phyloP scores from a whole-genome alignment of 805 yeast species.

The Wickerhamomyces bovis region DNA sequence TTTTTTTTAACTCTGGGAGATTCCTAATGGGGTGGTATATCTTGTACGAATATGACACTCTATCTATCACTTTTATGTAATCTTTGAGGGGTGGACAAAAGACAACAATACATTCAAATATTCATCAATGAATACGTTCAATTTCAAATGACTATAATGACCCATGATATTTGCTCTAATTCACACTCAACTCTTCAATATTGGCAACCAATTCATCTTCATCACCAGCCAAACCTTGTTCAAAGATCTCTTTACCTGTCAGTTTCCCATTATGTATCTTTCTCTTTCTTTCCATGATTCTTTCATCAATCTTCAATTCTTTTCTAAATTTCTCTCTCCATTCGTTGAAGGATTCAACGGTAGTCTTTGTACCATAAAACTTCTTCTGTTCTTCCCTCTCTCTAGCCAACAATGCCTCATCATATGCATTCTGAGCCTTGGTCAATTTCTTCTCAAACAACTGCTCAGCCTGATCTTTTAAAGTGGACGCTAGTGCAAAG shows the following conservation, averaged over 20 bases:
- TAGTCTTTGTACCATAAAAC: conserved; percentile 86
- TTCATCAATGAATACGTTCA: too few relatives aligned
- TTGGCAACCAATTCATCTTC: conserved; percentile 31
- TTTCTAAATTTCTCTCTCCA: conserved; percentile 74
- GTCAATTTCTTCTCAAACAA: conserved; percentile 55
- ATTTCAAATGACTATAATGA: background rate
- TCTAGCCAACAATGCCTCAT: conserved; percentile 49
- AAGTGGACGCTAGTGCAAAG: conserved; percentile 67
- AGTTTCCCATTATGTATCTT: conserved; percentile 68
- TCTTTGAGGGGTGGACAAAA: too few relatives aligned
- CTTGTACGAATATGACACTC: too few relatives aligned
- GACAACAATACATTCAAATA: too few relatives aligned
- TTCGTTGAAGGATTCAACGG: conserved; percentile 58
- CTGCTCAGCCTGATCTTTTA: conserved; percentile 78
- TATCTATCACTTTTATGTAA: too few relatives aligned
- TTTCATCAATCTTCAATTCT: conserved; percentile 65
- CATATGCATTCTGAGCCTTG: conserved; percentile 48
- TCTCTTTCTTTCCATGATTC: conserved; percentile 44
- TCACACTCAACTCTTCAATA: background rate
- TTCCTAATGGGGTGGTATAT: too few relatives aligned
- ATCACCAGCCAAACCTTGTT: conserved; percentile 75
- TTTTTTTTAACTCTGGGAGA: too few relatives aligned
- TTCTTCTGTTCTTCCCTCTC: conserved; percentile 86
- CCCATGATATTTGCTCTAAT: too few relatives aligned
- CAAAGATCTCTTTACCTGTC: conserved; percentile 88